A percentile compares a stretch with the other conserved stretches of the same genome.
Evolutionary conservation across 2,329 filamentous ascomycete genomes (phyloP).

Genomic region (Neonectria punicea): DNA sequence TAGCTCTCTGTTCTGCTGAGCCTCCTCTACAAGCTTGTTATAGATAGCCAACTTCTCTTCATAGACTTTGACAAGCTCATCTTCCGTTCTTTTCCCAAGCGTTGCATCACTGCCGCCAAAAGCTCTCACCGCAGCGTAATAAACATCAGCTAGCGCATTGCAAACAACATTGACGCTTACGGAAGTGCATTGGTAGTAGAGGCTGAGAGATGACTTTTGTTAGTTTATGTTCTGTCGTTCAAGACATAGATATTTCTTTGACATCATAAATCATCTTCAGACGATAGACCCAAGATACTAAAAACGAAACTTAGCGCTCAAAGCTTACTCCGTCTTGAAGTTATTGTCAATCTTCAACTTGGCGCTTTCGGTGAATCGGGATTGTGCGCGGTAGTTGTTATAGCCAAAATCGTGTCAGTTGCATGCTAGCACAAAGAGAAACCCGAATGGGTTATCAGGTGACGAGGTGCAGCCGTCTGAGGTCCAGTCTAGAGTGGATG

Average conservation of each 20-base stretch:
- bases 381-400: constrained; percentile 61
- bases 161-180: constrained; percentile 19
- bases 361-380: constrained; percentile 54
- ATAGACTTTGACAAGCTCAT: constrained; percentile 44
- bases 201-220: neutral
- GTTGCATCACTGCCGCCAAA: constrained; percentile 49
- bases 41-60: constrained; percentile 49
- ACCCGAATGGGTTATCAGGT: constrained; percentile 55
- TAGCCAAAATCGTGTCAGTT: constrained; percentile 67
- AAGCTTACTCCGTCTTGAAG: constrained; percentile 55
- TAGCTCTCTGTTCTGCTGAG: constrained; percentile 45
- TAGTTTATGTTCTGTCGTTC: neutral
- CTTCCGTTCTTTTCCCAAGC: constrained; percentile 35
- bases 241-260: neutral
- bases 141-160: constrained; percentile 48
- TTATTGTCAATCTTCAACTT: constrained; percentile 58
- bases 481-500: constrained; percentile 51
- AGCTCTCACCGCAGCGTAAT: constrained; percentile 50
- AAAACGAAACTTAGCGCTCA: no score
- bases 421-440: constrained; percentile 56
- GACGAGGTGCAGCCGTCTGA: constrained; percentile 54
- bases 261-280: neutral
- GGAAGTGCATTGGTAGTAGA: constrained; percentile 21
- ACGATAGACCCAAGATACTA: neutral
- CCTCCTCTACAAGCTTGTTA: constrained; percentile 46